Conservation (phyloP, 73 alveolate genomes). For the Blepharisma stoltei region DNA sequence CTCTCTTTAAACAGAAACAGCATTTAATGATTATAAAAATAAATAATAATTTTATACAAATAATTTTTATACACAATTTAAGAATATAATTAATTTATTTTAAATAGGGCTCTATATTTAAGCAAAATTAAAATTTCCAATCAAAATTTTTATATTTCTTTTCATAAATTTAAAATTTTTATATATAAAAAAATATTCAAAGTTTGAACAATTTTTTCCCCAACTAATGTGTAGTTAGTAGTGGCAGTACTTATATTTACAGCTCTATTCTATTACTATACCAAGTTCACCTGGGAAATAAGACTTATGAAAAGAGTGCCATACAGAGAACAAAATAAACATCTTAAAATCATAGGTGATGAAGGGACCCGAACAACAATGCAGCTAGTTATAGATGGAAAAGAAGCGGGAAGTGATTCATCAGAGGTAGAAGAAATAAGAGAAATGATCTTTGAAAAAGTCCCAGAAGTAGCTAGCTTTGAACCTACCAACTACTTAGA, state of each 20-base stretch:
- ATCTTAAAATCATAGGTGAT: background rate
- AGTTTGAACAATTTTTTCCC: too few relatives aligned
- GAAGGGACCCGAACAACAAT: slow-evolving; percentile 9
- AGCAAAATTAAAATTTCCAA: too few relatives aligned
- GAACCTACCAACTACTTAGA: background rate
- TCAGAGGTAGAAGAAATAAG: slow-evolving; percentile 26
- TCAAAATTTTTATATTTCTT: too few relatives aligned
- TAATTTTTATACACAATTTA: too few relatives aligned
- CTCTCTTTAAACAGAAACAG: too few relatives aligned
- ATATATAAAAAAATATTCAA: too few relatives aligned
- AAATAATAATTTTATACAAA: too few relatives aligned
- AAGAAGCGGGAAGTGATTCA: slow-evolving; percentile 18
- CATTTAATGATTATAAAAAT: too few relatives aligned
- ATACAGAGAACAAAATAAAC: background rate
- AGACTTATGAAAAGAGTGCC: background rate
- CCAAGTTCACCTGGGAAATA: background rate
- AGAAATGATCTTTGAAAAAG: slow-evolving; percentile 20
- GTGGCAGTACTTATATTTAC: background rate
- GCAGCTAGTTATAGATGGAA: slow-evolving; percentile 3
- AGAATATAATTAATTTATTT: too few relatives aligned
- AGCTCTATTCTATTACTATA: slow-evolving; percentile 6
- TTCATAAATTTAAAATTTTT: too few relatives aligned
- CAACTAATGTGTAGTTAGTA: too few relatives aligned
- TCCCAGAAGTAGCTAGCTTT: slow-evolving; percentile 11
- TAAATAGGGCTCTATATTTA: too few relatives aligned